Evolutionary conservation across 805 yeast species (phyloP).

Genomic region (Hermanozyma aechmeae): DNA sequence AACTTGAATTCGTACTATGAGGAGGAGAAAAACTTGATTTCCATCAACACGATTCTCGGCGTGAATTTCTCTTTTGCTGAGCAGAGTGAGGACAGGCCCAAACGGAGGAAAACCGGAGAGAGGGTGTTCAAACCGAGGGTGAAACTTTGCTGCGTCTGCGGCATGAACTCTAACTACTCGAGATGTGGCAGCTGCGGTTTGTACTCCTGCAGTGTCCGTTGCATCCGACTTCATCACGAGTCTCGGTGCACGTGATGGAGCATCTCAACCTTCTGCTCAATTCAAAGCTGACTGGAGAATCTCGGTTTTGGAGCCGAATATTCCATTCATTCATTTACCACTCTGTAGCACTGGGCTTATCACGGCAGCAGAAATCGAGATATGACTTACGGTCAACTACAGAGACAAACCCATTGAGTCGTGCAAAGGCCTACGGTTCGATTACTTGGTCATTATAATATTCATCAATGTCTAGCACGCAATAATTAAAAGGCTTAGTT

Average conservation of each 20-base stretch:
- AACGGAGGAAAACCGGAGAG: slow-evolving; percentile 7
- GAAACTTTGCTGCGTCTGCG: slow-evolving; percentile 33
- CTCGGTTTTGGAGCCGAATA: no score
- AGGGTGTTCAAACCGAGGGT: slow-evolving; percentile 20
- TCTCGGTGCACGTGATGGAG: slow-evolving; percentile 32
- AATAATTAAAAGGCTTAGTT: no score
- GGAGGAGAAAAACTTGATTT: slow-evolving; percentile 34
- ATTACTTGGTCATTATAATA: no score
- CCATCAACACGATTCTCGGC: slow-evolving; percentile 32
- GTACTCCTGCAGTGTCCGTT: slow-evolving; percentile 30
- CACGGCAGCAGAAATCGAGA: no score
- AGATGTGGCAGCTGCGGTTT: slow-evolving; percentile 32
- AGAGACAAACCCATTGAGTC: no score
- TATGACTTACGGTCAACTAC: no score
- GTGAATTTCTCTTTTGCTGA: slow-evolving; percentile 33
- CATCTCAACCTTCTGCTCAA: no score
- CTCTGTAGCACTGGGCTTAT: no score
- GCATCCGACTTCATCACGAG: slow-evolving; percentile 30
- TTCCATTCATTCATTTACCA: no score
- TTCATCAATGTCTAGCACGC: no score
- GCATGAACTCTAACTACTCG: slow-evolving; percentile 25
- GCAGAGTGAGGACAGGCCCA: slow-evolving; percentile 15
- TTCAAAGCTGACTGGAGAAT: no score
- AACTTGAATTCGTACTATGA: slow-evolving; percentile 36
- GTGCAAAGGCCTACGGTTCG: no score